Conservation (phyloP, 257 asterid genomes). For the Scutellaria galericulata region DNA sequence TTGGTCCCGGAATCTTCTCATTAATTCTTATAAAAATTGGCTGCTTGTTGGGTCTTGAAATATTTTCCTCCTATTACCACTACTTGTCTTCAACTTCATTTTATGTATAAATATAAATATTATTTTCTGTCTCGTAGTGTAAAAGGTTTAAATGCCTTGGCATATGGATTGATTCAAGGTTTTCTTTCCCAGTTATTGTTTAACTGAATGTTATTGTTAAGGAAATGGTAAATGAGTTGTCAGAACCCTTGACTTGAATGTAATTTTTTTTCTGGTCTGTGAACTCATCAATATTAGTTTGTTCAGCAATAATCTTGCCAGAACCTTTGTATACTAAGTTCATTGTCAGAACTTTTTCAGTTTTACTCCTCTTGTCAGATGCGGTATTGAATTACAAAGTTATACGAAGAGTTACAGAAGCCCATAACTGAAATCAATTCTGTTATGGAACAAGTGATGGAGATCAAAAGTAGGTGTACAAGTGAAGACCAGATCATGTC, state of each 20-base stretch:
- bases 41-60: not conserved
- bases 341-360: conserved; percentile 3
- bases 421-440: no score
- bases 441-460: no score
- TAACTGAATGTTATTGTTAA: conserved; percentile 21
- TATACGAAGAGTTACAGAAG: no score
- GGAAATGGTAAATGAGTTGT: conserved; percentile 2
- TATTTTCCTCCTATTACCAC: not conserved
- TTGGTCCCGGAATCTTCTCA: not conserved
- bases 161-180: conserved; percentile 17
- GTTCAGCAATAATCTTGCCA: conserved; percentile 1
- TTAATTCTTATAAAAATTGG: not conserved
- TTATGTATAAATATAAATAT: not conserved
- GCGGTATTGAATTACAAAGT: not conserved
- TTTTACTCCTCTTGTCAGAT: conserved; percentile 15
- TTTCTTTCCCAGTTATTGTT: not conserved
- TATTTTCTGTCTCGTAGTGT: not conserved
- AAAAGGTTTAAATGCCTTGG: conserved; percentile 14
- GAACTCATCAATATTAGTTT: not conserved
- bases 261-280: not conserved
- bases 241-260: not conserved
- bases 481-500: no score
- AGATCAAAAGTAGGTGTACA: no score
- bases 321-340: conserved; percentile 20
- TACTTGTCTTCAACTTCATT: not conserved